Evolutionary conservation across 495 filamentous ascomycete genomes (phyloP), one percentile per base, ranked within the genome.

Genomic region (Podospora sp.): DNA sequence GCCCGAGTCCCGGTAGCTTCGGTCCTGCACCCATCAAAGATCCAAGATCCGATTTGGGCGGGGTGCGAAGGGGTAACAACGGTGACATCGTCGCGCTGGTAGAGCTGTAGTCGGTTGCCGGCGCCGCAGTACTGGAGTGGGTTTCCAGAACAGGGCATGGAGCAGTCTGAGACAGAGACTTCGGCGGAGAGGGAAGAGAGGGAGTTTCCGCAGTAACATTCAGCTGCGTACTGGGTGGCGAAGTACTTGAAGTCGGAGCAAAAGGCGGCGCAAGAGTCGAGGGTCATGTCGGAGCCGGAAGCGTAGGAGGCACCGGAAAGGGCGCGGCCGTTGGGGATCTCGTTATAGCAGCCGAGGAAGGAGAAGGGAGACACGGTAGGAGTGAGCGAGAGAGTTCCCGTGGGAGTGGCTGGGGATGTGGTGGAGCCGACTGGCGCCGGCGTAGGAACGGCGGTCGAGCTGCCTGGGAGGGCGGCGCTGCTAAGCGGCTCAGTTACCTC

Each of bases 161-260:
- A 66, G 70, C 81, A 84, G 40, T 84, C 78, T 16, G 51, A 50
- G 18, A 69, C 67, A 46, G 71, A 36, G 0, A 70, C 71, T 57
- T 75, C 55, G 61, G 53, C 26, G 18, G 78, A 75, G 9, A 71
- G 72, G 0, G 72, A 36, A 67, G 75, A 72, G 2, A 82, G 76
- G 16, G 59, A 49, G 60, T 76, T 68, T 26, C 77, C 82, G 71
- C 83, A 86, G 68, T 79, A 86, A 68, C 82, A 84, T 63, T 85
- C 79, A 59, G 78, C 58, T 2, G 75, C 75, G 72, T 81, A 84
- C 67, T 86, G 81, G 4, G 78, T 75, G 2, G 78, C 82, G 67
- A 80, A 83, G 69, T 79, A 84, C 29, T 72, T 72, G 72, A 75
- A 83, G 0, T 72, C 80, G 2, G 69, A 66, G 73, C 83, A 85